phyloP scores from a whole-genome alignment of 2,329 filamentous ascomycete genomes.

The Colletotrichum sojae region DNA sequence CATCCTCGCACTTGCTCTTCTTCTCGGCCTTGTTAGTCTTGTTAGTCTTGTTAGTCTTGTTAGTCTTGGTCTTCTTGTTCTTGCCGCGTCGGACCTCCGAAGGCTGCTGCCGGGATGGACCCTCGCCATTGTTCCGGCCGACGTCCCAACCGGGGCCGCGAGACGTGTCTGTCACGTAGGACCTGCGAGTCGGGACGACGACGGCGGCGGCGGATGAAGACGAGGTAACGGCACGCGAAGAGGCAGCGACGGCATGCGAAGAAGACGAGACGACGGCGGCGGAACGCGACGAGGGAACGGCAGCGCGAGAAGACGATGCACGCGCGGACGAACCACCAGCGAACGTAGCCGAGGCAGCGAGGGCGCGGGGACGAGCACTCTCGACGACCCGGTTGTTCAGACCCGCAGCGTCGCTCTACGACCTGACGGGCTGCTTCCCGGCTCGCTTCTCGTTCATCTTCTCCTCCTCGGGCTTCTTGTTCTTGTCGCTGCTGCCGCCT shows the following conservation, averaged over 20 bases:
- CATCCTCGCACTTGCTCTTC: background rate
- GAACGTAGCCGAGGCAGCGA: no score
- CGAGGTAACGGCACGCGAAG: no score
- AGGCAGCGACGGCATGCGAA: no score
- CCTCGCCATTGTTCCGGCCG: conserved; percentile 11
- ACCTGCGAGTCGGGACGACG: no score
- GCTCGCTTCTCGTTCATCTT: background rate
- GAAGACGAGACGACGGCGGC: background rate
- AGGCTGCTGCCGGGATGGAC: conserved; percentile 2
- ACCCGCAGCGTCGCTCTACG: conserved; percentile 26
- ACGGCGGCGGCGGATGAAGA: background rate
- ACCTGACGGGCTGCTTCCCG: conserved; percentile 28
- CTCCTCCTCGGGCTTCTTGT: no score
- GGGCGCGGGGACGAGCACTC: no score
- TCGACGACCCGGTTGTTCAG: background rate
- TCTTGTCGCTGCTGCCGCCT: background rate
- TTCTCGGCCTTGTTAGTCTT: no score
- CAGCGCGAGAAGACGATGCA: background rate
- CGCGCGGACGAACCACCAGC: background rate
- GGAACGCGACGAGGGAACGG: no score
- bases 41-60: no score
- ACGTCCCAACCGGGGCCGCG: background rate
- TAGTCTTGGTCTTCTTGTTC: no score
- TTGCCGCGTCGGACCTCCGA: background rate
- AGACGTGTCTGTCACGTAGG: conserved; percentile 6